These are phyloP conservation scores for Madurella mycetomatis DNA, from an alignment of 2,329 filamentous ascomycete species.

Conservation along the genomic window DNA sequence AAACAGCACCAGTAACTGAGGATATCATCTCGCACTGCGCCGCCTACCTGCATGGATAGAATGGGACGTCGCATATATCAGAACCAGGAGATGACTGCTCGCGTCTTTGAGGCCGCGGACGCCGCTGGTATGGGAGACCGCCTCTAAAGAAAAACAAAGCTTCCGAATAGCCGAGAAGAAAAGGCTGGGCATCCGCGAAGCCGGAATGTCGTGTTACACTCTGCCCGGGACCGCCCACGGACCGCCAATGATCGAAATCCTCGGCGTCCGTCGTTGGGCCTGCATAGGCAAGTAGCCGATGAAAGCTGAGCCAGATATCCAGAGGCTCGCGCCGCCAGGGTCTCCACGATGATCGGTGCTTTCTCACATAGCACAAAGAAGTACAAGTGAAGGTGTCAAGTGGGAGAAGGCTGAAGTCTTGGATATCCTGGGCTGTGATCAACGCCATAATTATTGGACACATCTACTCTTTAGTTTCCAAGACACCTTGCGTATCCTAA, in stretches of 20 bases:
- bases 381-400: too few species aligned
- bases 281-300: constrained; percentile 4
- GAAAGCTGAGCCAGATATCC: background rate
- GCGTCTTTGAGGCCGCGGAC: too few species aligned
- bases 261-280: constrained; percentile 3
- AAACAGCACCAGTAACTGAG: background rate
- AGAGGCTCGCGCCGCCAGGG: too few species aligned
- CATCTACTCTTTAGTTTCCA: too few species aligned
- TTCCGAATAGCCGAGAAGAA: background rate
- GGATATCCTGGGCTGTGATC: too few species aligned
- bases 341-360: too few species aligned
- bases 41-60: background rate
- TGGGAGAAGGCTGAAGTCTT: too few species aligned
- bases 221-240: constrained; percentile 2
- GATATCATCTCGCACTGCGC: constrained; percentile 1
- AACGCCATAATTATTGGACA: too few species aligned
- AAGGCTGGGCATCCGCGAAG: constrained; percentile 1
- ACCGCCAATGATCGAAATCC: constrained; percentile 4
- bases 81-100: background rate
- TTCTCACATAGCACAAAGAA: too few species aligned
- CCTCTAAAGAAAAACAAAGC: background rate
- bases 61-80: background rate
- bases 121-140: background rate
- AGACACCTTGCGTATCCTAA: too few species aligned
- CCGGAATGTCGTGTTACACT: background rate